phyloP scores from a whole-genome alignment of 306 rosid genomes.

The Inga laurina region DNA sequence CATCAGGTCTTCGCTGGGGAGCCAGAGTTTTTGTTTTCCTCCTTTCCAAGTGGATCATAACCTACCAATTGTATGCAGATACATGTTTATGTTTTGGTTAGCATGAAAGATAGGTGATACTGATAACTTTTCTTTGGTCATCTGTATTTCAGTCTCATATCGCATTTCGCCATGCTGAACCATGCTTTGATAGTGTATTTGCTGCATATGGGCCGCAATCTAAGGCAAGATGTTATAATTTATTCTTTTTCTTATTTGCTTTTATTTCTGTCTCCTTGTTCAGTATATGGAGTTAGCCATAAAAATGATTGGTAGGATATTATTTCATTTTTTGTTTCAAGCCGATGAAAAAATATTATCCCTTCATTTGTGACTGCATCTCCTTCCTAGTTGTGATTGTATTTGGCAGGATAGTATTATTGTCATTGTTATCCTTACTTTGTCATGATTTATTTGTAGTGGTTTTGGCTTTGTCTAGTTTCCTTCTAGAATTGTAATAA shows the following conservation, averaged over 20 bases:
- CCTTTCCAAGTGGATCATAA: slow-evolving; percentile 44
- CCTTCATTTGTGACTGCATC: neutral
- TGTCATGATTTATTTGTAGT: slow-evolving; percentile 9
- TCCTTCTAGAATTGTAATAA: neutral
- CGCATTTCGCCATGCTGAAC: slow-evolving; percentile 53
- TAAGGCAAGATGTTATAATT: slow-evolving; percentile 33
- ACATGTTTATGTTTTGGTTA: slow-evolving; percentile 13
- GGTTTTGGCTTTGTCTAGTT: neutral
- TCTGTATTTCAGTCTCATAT: slow-evolving; percentile 53
- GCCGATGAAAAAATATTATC: neutral
- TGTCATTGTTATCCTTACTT: neutral
- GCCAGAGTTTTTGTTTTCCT: slow-evolving; percentile 46
- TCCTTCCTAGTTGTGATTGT: neutral
- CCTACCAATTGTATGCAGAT: slow-evolving; percentile 60
- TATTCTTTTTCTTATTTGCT: slow-evolving; percentile 12
- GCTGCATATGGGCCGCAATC: slow-evolving; percentile 53
- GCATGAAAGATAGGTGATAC: slow-evolving; percentile 24
- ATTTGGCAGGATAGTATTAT: neutral
- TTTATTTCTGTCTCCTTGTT: neutral
- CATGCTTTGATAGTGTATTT: slow-evolving; percentile 48
- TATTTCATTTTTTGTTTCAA: neutral
- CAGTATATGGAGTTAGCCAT: slow-evolving; percentile 2
- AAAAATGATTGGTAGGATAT: neutral
- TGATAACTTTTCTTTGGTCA: slow-evolving; percentile 20
- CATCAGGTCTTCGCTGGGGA: slow-evolving; percentile 39